Evolutionary conservation across 1,284 basidiomycete species (phyloP).

Genomic region (Boletus mariae): DNA sequence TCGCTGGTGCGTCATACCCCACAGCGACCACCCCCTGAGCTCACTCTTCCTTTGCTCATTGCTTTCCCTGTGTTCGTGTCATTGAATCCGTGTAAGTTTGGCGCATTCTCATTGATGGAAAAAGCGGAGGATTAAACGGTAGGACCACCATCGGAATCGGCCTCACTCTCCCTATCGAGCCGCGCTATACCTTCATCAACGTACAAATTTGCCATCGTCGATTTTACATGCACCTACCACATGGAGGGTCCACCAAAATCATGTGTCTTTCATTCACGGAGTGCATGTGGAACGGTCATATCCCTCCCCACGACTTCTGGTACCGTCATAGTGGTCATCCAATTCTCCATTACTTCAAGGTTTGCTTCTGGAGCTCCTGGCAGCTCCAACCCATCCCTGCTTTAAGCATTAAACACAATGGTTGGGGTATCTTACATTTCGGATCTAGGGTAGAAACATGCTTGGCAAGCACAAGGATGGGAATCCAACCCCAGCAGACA

Average conservation of each 20-base stretch:
- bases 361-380: slow-evolving; percentile 1
- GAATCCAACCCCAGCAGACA: neutral
- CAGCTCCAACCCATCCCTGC: neutral
- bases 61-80: neutral
- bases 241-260: slow-evolving; percentile 2
- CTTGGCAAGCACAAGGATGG: slow-evolving; percentile 8
- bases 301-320: neutral
- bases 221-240: slow-evolving; percentile 15
- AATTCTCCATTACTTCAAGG: neutral
- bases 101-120: neutral
- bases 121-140: neutral
- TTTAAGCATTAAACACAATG: neutral
- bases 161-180: neutral
- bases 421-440: slow-evolving; percentile 7
- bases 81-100: neutral
- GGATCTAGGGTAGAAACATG: slow-evolving; percentile 12
- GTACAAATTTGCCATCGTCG: neutral
- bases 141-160: neutral
- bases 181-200: neutral
- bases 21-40: slow-evolving; percentile 1
- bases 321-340: neutral
- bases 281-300: neutral
- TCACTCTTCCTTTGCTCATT: slow-evolving; percentile 1
- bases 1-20: slow-evolving; percentile 2
- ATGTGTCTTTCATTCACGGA: neutral